Base-by-base conservation (phyloP, 768 basidiomycete genomes). In the Tulasnella sp. region DNA sequence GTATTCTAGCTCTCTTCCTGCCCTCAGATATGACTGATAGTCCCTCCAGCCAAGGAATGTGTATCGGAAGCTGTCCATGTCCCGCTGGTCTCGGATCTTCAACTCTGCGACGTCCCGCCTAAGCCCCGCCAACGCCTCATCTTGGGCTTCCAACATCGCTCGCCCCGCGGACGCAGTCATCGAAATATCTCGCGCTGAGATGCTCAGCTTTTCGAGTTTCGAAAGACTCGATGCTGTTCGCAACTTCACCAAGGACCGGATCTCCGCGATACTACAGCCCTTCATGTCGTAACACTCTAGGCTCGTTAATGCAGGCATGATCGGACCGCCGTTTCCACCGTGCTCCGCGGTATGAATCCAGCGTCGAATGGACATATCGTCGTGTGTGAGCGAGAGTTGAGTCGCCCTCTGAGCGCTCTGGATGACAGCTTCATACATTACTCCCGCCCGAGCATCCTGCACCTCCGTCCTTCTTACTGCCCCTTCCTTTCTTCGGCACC, bases 1-100 rank as follows among this genome's bases (percentile, higher is more conserved):
- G 32, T 55, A 55, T 17, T 55, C 53, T 34, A 27, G 19, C 34
- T 21, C 23, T 41, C 53, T n/a, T 26, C 53, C 53, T 3, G 30
- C 30, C n/a, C 32, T 38, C n/a, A 34, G 38, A 43, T 55, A 38
- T 34, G 53, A 29, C 41, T 41, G 27, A 19, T 55, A 55, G n/a
- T 55, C 53, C 41, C 24, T 55, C 53, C 53, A 55, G 11, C 53
- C 53, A 21, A 55, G 34, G 41, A 55, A 55, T 9, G 53, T 55
- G 53, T 55, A 55, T 27, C 53, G 2, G 19, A 55, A 38, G 10
- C 32, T 19, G 30, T 19, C 3, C 5, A 10, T 41, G 24, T 34
- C 41, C 34, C 17, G 30, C 21, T 21, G 17, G 21, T 55, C 53
- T 1, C 30, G 17, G 41, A 55, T 23, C 13, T 34, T 34, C 32